Conservation (phyloP, 192 early-diverging fungal genomes). For the Phycomyces blakesleeanus region DNA sequence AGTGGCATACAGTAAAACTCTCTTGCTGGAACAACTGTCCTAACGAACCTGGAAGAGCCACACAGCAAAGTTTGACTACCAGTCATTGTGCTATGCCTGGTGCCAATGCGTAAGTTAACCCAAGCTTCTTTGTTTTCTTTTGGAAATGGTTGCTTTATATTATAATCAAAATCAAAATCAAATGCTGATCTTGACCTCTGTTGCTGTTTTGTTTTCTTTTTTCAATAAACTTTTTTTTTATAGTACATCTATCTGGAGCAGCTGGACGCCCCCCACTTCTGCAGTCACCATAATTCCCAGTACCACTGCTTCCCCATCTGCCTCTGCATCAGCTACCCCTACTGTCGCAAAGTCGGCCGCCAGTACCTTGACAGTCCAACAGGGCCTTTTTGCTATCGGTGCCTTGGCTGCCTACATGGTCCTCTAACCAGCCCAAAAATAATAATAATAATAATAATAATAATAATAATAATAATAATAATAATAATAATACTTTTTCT, state of each 20-base stretch:
- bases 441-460: too few relatives aligned
- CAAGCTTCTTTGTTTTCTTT: too few relatives aligned
- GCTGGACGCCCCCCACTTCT: constrained; percentile 5
- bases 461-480: too few relatives aligned
- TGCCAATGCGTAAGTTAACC: constrained; percentile 26
- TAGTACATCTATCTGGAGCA: constrained; percentile 13
- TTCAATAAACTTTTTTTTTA: not conserved
- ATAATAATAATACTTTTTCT: too few relatives aligned
- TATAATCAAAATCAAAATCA: too few relatives aligned
- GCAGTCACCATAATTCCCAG: constrained; percentile 11
- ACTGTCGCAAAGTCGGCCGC: constrained; percentile 13
- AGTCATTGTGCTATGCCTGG: constrained; percentile 21
- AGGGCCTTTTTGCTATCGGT: constrained; percentile 7
- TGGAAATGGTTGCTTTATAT: too few relatives aligned
- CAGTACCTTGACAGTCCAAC: constrained; percentile 7
- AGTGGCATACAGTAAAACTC: constrained; percentile 21
- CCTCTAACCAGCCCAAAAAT: constrained; percentile 1
- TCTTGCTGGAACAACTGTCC: constrained; percentile 23
- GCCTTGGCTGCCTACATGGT: constrained; percentile 2
- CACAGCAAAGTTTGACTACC: constrained; percentile 7
- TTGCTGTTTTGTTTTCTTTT: not conserved
- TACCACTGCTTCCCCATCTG: not conserved
- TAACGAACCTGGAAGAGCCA: constrained; percentile 16
- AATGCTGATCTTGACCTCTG: not conserved
- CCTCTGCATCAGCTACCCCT: constrained; percentile 9